Conservation (phyloP, 1,139 yeast species). For the Yamadazyma atlantica region DNA sequence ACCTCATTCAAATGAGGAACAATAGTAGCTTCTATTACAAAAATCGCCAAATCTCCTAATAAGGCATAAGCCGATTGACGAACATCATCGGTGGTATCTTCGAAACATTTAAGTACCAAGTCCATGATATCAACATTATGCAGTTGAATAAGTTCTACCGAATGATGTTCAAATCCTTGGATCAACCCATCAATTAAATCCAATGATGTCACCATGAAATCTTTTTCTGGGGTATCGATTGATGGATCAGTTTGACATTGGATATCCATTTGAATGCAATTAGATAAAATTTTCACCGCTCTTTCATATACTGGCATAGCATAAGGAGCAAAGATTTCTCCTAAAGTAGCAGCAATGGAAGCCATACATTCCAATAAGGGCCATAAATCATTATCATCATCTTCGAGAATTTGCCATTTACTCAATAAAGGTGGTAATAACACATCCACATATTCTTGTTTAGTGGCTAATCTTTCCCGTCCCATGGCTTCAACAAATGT, state of each 20-base stretch:
- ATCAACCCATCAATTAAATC: slow-evolving; percentile 90
- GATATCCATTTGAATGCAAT: slow-evolving; percentile 67
- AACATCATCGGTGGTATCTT: slow-evolving; percentile 79
- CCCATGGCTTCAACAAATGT: slow-evolving; percentile 82
- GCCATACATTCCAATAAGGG: slow-evolving; percentile 92
- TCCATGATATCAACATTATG: slow-evolving; percentile 52
- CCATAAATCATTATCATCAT: slow-evolving; percentile 84
- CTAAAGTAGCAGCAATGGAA: slow-evolving; percentile 82
- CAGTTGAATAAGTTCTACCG: slow-evolving; percentile 55
- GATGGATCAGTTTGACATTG: slow-evolving; percentile 65
- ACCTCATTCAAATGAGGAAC: slow-evolving; percentile 58
- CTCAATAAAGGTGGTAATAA: slow-evolving; percentile 78
- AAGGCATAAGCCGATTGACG: slow-evolving; percentile 91
- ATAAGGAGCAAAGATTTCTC: slow-evolving; percentile 83
- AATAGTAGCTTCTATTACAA: slow-evolving; percentile 52
- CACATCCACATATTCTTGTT: slow-evolving; percentile 55
- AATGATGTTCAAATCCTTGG: slow-evolving; percentile 76
- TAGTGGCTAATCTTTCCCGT: slow-evolving; percentile 49
- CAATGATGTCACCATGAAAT: slow-evolving; percentile 82
- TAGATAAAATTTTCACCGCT: slow-evolving; percentile 66
- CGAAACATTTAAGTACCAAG: slow-evolving; percentile 67
- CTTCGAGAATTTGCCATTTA: slow-evolving; percentile 74
- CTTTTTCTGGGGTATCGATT: slow-evolving; percentile 83
- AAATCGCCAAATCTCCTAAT: slow-evolving; percentile 81
- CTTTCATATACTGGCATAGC: slow-evolving; percentile 88